Conservation (phyloP, 768 basidiomycete species). For the Lyophyllum semitale region DNA sequence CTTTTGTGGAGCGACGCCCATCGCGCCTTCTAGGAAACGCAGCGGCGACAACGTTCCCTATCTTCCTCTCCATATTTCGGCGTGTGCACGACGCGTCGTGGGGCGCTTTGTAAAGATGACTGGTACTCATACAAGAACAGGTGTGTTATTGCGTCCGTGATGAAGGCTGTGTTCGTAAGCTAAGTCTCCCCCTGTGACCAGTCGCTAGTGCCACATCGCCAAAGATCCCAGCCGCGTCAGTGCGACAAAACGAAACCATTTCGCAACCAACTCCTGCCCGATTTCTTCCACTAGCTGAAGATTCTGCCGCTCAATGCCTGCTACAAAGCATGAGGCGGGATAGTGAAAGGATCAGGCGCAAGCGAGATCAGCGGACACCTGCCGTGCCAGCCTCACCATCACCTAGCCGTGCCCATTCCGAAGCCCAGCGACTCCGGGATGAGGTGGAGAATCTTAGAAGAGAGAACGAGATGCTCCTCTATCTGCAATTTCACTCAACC, state of each 20-base stretch:
- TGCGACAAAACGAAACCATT: background rate
- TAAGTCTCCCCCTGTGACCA: too few relatives aligned
- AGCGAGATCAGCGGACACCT: background rate
- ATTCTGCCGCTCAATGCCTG: conserved; percentile 6
- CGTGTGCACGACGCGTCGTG: too few relatives aligned
- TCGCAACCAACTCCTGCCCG: background rate
- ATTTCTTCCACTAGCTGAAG: background rate
- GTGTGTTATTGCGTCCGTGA: too few relatives aligned
- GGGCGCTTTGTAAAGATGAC: too few relatives aligned
- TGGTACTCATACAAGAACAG: too few relatives aligned
- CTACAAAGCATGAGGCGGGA: conserved; percentile 11
- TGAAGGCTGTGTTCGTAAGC: too few relatives aligned
- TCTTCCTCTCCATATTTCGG: too few relatives aligned
- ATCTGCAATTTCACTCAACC: conserved; percentile 1
- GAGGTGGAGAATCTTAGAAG: conserved; percentile 11
- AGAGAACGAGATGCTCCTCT: conserved; percentile 12
- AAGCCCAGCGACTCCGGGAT: conserved; percentile 1
- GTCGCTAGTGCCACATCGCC: background rate
- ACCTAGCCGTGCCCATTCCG: background rate
- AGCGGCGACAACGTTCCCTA: too few relatives aligned
- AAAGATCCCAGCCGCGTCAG: background rate
- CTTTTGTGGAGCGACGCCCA: too few relatives aligned
- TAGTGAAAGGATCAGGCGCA: conserved; percentile 6
- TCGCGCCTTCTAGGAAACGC: too few relatives aligned
- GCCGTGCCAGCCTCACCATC: too few relatives aligned